phyloP scores from a whole-genome alignment of 805 yeast genomes.

The Kluyveromyces aestuarii region DNA sequence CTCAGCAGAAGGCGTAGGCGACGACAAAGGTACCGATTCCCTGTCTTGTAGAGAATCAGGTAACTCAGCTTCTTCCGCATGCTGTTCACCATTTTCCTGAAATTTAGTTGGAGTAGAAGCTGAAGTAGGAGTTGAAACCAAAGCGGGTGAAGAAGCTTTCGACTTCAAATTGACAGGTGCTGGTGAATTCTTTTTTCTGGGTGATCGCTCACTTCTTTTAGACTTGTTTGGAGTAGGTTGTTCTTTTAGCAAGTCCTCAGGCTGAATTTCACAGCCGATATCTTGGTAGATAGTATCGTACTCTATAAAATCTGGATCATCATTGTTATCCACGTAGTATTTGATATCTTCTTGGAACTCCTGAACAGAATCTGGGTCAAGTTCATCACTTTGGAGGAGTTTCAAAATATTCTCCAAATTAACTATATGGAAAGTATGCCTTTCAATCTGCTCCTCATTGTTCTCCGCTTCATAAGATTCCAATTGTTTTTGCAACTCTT shows the following conservation, averaged over 20 bases:
- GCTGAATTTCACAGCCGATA: slow-evolving; percentile 40
- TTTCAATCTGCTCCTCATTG: slow-evolving; percentile 50
- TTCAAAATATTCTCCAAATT: slow-evolving; percentile 72
- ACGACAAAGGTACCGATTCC: not conserved
- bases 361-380: slow-evolving; percentile 70
- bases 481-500: slow-evolving; percentile 71
- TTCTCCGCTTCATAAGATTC: slow-evolving; percentile 72
- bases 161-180: slow-evolving; percentile 9
- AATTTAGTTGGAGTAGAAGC: not conserved
- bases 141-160: not conserved
- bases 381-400: slow-evolving; percentile 66
- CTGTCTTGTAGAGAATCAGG: not conserved
- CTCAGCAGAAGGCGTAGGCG: slow-evolving; percentile 20
- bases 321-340: slow-evolving; percentile 89
- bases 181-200: slow-evolving; percentile 30
- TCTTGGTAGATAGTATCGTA: slow-evolving; percentile 90
- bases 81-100: not conserved
- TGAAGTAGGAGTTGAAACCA: not conserved
- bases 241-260: slow-evolving; percentile 41
- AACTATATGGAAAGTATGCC: slow-evolving; percentile 71
- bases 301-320: slow-evolving; percentile 86
- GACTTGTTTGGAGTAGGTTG: slow-evolving; percentile 3
- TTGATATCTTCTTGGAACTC: slow-evolving; percentile 80
- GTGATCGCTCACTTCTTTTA: slow-evolving; percentile 27
- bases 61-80: not conserved